These are phyloP conservation scores for Paecilomyces sp. DNA, from an alignment of 2,329 filamentous ascomycete species.

Conservation along the genomic window DNA sequence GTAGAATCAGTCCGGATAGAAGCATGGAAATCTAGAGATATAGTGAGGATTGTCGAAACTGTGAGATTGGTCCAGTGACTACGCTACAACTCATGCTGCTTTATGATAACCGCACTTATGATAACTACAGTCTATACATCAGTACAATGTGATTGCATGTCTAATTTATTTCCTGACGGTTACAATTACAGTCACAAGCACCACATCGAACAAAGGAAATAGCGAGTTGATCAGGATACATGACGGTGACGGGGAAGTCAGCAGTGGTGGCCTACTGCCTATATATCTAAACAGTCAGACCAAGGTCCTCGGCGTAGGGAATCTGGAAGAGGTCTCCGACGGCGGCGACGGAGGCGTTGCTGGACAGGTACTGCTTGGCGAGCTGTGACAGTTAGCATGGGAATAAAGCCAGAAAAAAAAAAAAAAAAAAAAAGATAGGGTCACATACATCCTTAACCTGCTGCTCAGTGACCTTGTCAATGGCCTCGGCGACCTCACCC, in stretches of 20 bases:
- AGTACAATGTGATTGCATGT: not conserved
- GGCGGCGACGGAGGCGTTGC: slow-evolving; percentile 80
- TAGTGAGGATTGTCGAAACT: too few species aligned
- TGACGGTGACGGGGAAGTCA: slow-evolving; percentile 16
- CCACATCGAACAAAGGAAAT: slow-evolving; percentile 26
- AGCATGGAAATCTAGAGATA: too few species aligned
- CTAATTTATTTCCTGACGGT: slow-evolving; percentile 1
- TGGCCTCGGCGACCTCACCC: slow-evolving; percentile 66
- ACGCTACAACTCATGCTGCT: too few species aligned
- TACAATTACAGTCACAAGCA: slow-evolving; percentile 15
- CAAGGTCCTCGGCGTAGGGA: slow-evolving; percentile 89
- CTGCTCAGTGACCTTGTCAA: slow-evolving; percentile 75
- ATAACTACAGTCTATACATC: too few species aligned
- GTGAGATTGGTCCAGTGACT: too few species aligned
- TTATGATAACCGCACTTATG: too few species aligned
- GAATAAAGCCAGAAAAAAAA: slow-evolving; percentile 1
- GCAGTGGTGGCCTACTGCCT: not conserved
- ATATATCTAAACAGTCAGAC: slow-evolving; percentile 74
- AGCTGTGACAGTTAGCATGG: slow-evolving; percentile 48
- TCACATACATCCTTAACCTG: slow-evolving; percentile 74
- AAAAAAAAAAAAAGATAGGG: not conserved
- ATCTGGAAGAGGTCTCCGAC: slow-evolving; percentile 89
- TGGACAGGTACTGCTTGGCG: slow-evolving; percentile 78
- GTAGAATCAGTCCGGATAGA: too few species aligned
- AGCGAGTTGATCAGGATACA: slow-evolving; percentile 30